Evolutionary conservation across 306 rosid species (phyloP).

Genomic region (Prosopis cineraria): DNA sequence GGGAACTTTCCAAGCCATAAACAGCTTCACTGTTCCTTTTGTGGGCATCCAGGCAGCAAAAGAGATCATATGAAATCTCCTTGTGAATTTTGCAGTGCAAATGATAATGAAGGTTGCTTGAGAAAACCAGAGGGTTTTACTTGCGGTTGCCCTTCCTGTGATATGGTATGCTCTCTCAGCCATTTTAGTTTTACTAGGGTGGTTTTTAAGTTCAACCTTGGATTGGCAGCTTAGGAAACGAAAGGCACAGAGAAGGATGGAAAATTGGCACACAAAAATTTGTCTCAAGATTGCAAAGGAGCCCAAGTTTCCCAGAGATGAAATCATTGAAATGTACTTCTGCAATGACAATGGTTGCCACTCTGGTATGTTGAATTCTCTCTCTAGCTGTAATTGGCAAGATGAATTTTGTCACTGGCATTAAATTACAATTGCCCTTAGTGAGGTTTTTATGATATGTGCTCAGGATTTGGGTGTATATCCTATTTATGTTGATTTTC

Average conservation of each 20-base stretch:
- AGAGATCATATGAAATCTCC: conserved; percentile 61
- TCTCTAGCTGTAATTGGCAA: neutral
- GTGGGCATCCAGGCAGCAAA: conserved; percentile 95
- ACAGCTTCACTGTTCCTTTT: conserved; percentile 78
- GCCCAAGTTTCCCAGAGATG: conserved; percentile 69
- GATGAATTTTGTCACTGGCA: neutral
- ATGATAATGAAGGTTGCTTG: conserved; percentile 60
- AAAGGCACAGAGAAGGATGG: conserved; percentile 57
- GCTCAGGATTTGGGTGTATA: neutral
- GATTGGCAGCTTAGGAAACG: conserved; percentile 66
- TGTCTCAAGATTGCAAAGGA: conserved; percentile 67
- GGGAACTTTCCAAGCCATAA: conserved; percentile 50
- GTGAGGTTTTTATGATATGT: conserved; percentile 6
- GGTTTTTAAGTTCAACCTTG: conserved; percentile 14
- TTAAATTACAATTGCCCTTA: conserved; percentile 11
- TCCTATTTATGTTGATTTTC: conserved; percentile 3
- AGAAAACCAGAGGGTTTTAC: conserved; percentile 70
- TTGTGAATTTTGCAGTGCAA: conserved; percentile 57
- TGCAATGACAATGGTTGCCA: conserved; percentile 61
- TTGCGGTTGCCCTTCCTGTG: conserved; percentile 79
- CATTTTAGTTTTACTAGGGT: conserved; percentile 5
- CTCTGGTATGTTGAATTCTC: conserved; percentile 48
- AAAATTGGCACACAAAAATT: conserved; percentile 62
- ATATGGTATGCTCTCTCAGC: conserved; percentile 47
- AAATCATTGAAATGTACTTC: conserved; percentile 70